Conservation (phyloP, 2,329 filamentous ascomycete species). For the Pseudocercospora vitis region DNA sequence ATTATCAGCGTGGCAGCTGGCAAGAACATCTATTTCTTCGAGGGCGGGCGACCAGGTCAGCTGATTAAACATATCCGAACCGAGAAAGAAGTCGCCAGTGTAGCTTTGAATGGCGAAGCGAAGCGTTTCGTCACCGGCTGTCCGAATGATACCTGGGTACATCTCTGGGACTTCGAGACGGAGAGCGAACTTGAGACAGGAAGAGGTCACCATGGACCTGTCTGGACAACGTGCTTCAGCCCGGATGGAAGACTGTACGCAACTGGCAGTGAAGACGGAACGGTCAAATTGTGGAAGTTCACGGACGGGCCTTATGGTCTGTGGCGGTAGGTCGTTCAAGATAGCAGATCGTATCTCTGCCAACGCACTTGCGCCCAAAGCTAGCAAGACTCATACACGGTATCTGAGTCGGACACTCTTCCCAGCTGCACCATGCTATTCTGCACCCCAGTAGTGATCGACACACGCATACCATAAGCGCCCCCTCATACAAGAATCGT, state of each 20-base stretch:
- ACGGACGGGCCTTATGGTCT: constrained; percentile 64
- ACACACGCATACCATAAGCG: not conserved
- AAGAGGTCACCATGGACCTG: constrained; percentile 95
- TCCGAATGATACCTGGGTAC: constrained; percentile 92
- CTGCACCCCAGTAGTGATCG: not conserved
- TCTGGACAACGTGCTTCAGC: constrained; percentile 94
- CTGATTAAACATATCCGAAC: constrained; percentile 78
- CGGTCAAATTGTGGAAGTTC: constrained; percentile 86
- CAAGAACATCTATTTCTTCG: constrained; percentile 90
- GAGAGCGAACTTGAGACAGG: constrained; percentile 84
- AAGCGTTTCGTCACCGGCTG: constrained; percentile 87
- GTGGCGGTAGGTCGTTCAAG: constrained; percentile 52
- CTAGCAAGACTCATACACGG: too few species aligned
- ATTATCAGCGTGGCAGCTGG: constrained; percentile 91
- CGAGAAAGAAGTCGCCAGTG: constrained; percentile 83
- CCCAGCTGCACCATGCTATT: not conserved
- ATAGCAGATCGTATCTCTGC: not conserved
- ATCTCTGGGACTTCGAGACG: constrained; percentile 85
- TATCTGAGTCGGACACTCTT: too few species aligned
- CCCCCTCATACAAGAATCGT: too few species aligned
- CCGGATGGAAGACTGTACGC: constrained; percentile 95
- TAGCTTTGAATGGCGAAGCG: constrained; percentile 78
- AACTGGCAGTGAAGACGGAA: constrained; percentile 94
- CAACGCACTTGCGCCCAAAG: too few species aligned
- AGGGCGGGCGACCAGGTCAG: constrained; percentile 66